These are phyloP conservation scores for Corchorus capsularis DNA, from an alignment of 345 rosid genomes.

Conservation along the genomic window DNA sequence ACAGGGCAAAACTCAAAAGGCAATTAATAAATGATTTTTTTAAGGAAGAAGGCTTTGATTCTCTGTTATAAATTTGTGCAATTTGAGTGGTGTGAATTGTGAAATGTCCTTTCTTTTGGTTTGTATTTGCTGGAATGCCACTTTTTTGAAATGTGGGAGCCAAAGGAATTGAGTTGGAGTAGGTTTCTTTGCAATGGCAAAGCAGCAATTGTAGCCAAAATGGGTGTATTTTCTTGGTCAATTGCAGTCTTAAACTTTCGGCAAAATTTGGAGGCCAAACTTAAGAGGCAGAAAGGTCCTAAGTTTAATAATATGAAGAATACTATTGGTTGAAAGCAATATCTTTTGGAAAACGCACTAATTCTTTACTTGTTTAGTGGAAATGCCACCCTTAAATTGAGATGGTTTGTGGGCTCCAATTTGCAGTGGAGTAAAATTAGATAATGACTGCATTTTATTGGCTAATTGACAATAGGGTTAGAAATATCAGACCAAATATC, in stretches of 20 bases:
- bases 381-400: background rate
- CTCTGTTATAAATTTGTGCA: background rate
- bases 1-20: background rate
- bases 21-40: background rate
- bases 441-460: background rate
- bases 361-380: constrained; percentile 12
- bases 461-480: background rate
- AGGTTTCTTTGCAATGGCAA: constrained; percentile 14
- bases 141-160: constrained; percentile 19
- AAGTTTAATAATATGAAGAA: constrained; percentile 11
- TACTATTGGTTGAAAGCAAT: constrained; percentile 7
- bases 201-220: background rate
- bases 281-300: constrained; percentile 13
- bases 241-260: constrained; percentile 13
- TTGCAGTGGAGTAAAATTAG: background rate
- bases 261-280: constrained; percentile 17
- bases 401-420: constrained; percentile 15
- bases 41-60: background rate
- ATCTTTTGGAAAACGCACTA: background rate
- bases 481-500: background rate
- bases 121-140: constrained; percentile 17
- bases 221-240: background rate
- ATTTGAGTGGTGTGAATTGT: background rate
- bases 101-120: constrained; percentile 3
- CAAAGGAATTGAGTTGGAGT: constrained; percentile 13